Evolutionary conservation across 768 basidiomycete species (phyloP).

Genomic region (Amanita pallidorosea): DNA sequence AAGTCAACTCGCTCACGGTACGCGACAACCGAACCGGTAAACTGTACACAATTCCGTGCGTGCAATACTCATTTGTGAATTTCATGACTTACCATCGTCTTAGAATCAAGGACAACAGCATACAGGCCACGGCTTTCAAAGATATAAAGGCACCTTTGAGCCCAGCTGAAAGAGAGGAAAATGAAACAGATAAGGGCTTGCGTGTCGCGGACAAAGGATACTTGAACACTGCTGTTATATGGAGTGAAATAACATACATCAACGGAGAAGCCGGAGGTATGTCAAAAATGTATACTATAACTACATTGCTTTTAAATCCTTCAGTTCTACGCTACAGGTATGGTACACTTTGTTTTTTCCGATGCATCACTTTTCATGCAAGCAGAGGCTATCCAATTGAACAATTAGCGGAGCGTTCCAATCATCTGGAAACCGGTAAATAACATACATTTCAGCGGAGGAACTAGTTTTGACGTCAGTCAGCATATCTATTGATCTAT

Average conservation of each 20-base stretch:
- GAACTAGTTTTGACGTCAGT: neutral
- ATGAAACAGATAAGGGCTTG: slow-evolving; percentile 75
- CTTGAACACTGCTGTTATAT: slow-evolving; percentile 72
- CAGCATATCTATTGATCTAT: slow-evolving; percentile 81
- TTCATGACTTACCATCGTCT: neutral
- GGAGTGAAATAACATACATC: slow-evolving; percentile 81
- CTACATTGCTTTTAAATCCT: neutral
- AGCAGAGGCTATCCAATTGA: slow-evolving; percentile 86
- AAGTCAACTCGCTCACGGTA: slow-evolving; percentile 43
- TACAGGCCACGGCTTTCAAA: slow-evolving; percentile 78
- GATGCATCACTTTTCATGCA: neutral
- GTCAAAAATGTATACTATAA: slow-evolving; percentile 10
- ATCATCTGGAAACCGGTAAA: slow-evolving; percentile 61
- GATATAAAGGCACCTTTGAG: slow-evolving; percentile 47
- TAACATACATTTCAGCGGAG: neutral
- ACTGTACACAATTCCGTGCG: slow-evolving; percentile 64
- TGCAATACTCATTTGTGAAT: slow-evolving; percentile 6
- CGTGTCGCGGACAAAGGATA: slow-evolving; percentile 75
- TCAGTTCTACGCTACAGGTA: slow-evolving; percentile 67
- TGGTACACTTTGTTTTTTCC: slow-evolving; percentile 1
- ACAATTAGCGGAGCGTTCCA: slow-evolving; percentile 71
- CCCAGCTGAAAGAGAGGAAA: slow-evolving; percentile 60
- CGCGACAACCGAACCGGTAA: slow-evolving; percentile 81
- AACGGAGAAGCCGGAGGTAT: slow-evolving; percentile 78
- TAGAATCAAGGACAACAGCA: slow-evolving; percentile 73